Base-by-base conservation (phyloP, 768 basidiomycete species). In the Punctularia strigosozonata region DNA sequence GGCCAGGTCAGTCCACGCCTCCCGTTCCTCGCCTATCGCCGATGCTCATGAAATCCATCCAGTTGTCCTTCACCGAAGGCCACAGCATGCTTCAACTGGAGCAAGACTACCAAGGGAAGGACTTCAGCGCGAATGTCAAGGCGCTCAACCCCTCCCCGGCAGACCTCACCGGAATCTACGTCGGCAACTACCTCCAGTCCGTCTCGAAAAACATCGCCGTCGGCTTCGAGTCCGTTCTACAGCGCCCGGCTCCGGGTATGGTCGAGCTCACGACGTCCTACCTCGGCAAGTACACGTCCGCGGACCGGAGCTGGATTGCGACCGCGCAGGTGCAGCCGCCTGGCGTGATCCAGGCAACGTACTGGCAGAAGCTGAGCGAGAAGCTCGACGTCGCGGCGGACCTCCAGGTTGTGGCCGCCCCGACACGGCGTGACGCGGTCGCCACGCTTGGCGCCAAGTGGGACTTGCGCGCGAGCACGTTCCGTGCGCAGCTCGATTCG, bases 331-430 rank as follows among this genome's bases (percentile, higher is more conserved):
- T 92, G 10, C 89, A 91, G 56, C 73, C 81, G 13, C 68, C 76
- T 13, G 89, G 92, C 18, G 71, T 87, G 36, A 51, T 95, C 19
- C 85, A 91, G 59, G 77, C 91, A 21, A 92, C 89, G 6, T 99
- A 98, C 60, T 95, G 89, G 85, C 91, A 97, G 47, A 91, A 88
- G 56, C 63, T 99, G 43, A 82, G 82, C 57, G 88, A 94, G 41
- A 90, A 94, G 62, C 84, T 99, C 10, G 95, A 98, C 45, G 90
- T 92, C n/a, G 94, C 89, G 23, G 89, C 91, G 23, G 94, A 98
- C 50, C 61, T 99, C 42, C 80, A 89, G 55, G 59, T 92, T 28
- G 68, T 91, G 40, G 82, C 83, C 22, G 72, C 79, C 15, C 82
- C 84, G 6, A 66, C 68, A 40, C 80, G 87, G 52, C 69, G 94